A percentile compares a stretch with the other conserved stretches of the same genome.
phyloP scores from a whole-genome alignment of 2,329 filamentous ascomycete species.

The Colletotrichum aenigma region DNA sequence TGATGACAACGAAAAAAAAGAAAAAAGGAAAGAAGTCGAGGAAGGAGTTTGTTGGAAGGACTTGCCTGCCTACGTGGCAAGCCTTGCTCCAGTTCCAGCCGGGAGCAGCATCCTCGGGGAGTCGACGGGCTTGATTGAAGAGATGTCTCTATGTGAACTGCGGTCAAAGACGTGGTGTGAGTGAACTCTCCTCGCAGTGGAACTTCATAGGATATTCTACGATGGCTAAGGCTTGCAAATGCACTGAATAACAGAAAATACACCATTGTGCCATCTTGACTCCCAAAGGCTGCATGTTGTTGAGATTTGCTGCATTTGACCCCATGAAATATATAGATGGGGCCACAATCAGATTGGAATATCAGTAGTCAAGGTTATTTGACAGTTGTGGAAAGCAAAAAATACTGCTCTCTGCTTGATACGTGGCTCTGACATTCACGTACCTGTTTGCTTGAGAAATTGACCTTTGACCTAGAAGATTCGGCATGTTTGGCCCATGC shows the following conservation, averaged over 20 bases:
- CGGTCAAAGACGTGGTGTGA: not conserved
- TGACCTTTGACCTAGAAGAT: not conserved
- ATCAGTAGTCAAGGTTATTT: not conserved
- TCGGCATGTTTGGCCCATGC: not conserved
- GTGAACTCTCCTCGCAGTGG: accelerated
- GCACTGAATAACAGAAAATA: not conserved
- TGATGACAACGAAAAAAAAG: not conserved
- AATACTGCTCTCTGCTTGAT: accelerated
- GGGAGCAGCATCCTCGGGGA: not conserved
- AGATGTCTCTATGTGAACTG: not conserved
- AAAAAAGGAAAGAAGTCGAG: not conserved
- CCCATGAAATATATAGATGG: not conserved
- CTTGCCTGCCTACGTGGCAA: not conserved
- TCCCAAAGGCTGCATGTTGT: not conserved
- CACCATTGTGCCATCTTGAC: not conserved
- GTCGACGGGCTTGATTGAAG: not conserved
- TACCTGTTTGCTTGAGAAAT: not conserved
- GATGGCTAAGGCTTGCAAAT: not conserved
- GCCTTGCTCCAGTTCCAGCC: not conserved
- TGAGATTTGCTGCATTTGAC: not conserved
- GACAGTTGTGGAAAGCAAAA: not conserved
- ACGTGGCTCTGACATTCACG: not conserved
- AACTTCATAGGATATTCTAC: accelerated
- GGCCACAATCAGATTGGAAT: not conserved
- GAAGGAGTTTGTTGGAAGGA: not conserved